These are phyloP conservation scores for Francoa sonchifolia DNA, from an alignment of 441 rosid species.

Conservation along the genomic window DNA sequence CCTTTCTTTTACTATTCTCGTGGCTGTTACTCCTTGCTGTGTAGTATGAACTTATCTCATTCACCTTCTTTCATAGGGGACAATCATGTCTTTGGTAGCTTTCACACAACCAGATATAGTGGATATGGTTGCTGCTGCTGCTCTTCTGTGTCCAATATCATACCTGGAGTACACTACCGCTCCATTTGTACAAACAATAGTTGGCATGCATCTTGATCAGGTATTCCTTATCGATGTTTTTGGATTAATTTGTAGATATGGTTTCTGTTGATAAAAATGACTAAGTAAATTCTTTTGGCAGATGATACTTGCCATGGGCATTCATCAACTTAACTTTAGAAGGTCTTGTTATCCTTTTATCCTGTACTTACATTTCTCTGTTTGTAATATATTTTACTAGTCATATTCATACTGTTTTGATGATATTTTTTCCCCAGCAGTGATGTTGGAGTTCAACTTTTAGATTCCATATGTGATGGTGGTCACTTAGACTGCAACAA, in stretches of 20 bases:
- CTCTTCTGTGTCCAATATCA: constrained; percentile 79
- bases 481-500: constrained; percentile 52
- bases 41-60: constrained; percentile 3
- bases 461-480: constrained; percentile 63
- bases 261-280: constrained; percentile 12
- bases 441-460: constrained; percentile 40
- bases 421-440: constrained; percentile 23
- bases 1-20: constrained; percentile 2
- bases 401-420: neutral
- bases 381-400: neutral
- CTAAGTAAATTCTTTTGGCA: constrained; percentile 17
- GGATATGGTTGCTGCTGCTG: constrained; percentile 87
- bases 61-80: constrained; percentile 38
- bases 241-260: constrained; percentile 5
- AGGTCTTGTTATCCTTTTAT: constrained; percentile 30
- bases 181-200: constrained; percentile 80
- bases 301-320: constrained; percentile 72
- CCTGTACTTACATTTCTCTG: neutral
- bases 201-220: constrained; percentile 77
- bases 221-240: constrained; percentile 23
- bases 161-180: constrained; percentile 67
- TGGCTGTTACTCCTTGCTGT: neutral
- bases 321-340: constrained; percentile 77
- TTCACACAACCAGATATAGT: constrained; percentile 55
- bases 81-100: constrained; percentile 84